phyloP scores from a whole-genome alignment of 345 rosid species.

The Aegle marmelos region DNA sequence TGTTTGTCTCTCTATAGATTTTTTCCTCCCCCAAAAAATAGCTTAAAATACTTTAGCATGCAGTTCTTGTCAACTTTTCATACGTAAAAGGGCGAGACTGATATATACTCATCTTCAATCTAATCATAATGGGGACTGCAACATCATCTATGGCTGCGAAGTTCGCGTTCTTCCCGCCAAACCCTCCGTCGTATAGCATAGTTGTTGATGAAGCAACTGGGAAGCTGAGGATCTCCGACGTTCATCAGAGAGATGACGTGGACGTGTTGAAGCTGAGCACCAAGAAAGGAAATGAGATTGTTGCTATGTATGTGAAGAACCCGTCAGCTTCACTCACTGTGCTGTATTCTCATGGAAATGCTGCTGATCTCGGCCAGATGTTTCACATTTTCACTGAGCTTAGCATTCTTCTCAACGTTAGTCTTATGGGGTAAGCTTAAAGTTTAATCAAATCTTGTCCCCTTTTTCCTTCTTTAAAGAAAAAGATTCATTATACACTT shows the following conservation, averaged over 20 bases:
- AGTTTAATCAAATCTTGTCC: neutral
- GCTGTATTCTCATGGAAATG: conserved; percentile 91
- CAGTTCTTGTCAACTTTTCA: conserved; percentile 7
- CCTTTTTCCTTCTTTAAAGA: neutral
- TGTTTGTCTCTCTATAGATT: neutral
- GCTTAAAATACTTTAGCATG: conserved; percentile 13
- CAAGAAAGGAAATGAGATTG: conserved; percentile 68
- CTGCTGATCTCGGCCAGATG: conserved; percentile 88
- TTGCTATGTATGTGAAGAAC: conserved; percentile 63
- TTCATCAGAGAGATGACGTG: conserved; percentile 50
- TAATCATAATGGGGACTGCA: conserved; percentile 58
- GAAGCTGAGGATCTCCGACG: conserved; percentile 50
- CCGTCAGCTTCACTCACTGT: conserved; percentile 70
- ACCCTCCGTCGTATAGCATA: conserved; percentile 74
- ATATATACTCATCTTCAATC: neutral
- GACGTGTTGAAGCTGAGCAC: conserved; percentile 65
- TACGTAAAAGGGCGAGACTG: neutral
- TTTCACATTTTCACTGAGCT: conserved; percentile 63
- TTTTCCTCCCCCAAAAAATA: no score
- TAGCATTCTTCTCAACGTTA: conserved; percentile 68
- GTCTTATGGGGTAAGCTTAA: conserved; percentile 72
- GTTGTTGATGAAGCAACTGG: conserved; percentile 51
- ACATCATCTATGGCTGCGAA: conserved; percentile 92
- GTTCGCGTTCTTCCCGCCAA: conserved; percentile 91
- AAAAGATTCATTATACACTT: neutral